Evolutionary conservation across 2,329 filamentous ascomycete species (phyloP).

Genomic region (Aspergillus quadricinctus): DNA sequence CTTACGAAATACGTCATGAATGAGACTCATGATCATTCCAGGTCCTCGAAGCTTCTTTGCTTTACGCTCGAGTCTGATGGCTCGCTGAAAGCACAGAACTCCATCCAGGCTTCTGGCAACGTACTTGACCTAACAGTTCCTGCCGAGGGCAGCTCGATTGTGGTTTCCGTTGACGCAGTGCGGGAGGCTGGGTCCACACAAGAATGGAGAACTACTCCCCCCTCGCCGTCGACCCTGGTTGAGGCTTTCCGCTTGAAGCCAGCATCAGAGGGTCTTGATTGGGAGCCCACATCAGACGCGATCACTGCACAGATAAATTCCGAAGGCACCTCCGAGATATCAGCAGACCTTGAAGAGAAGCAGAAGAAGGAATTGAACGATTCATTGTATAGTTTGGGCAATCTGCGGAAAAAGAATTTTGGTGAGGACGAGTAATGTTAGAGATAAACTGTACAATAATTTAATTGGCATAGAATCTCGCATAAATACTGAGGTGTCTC

Average conservation of each 20-base stretch:
- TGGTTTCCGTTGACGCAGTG: slow-evolving; percentile 53
- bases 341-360: slow-evolving; percentile 24
- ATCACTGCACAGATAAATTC: slow-evolving; percentile 25
- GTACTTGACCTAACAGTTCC: slow-evolving; percentile 54
- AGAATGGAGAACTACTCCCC: slow-evolving; percentile 25
- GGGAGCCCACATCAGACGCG: slow-evolving; percentile 19
- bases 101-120: slow-evolving; percentile 59
- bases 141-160: slow-evolving; percentile 26
- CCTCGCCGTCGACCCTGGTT: slow-evolving; percentile 21
- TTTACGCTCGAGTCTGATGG: slow-evolving; percentile 54
- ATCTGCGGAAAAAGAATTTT: slow-evolving; percentile 34
- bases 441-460: neutral
- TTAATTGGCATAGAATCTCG: neutral
- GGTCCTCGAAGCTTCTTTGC: slow-evolving; percentile 63
- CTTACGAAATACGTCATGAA: neutral
- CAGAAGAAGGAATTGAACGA: slow-evolving; percentile 32
- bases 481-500: neutral
- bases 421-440: slow-evolving; percentile 21
- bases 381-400: slow-evolving; percentile 36
- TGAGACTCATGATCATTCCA: slow-evolving; percentile 44
- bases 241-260: slow-evolving; percentile 26
- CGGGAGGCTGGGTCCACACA: slow-evolving; percentile 50
- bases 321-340: slow-evolving; percentile 25
- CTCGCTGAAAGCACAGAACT: slow-evolving; percentile 47
- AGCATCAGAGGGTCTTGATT: slow-evolving; percentile 20